Evolutionary conservation across 164 flowering plant species (phyloP).

Genomic region (Aristolochia contorta): DNA sequence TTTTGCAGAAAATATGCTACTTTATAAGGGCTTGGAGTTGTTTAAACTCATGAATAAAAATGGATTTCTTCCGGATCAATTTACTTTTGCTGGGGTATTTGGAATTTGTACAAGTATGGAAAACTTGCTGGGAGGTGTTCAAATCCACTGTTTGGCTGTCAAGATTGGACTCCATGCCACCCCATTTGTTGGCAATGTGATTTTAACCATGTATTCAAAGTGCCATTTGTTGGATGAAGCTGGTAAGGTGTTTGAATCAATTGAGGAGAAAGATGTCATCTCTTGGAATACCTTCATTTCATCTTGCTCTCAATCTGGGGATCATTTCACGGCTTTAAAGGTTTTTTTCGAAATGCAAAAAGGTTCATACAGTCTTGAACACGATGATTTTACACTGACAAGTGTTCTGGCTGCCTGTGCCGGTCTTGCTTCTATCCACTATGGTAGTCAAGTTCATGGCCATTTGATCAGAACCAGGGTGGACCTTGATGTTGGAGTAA

Average conservation of each 20-base stretch:
- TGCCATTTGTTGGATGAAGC: slow-evolving; percentile 34
- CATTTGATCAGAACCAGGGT: slow-evolving; percentile 34
- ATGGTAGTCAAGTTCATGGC: slow-evolving; percentile 55
- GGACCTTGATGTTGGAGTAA: slow-evolving; percentile 39
- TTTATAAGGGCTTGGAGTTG: slow-evolving; percentile 34
- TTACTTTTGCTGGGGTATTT: slow-evolving; percentile 45
- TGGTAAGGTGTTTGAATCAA: slow-evolving; percentile 31
- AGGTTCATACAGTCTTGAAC: slow-evolving; percentile 9
- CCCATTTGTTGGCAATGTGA: slow-evolving; percentile 49
- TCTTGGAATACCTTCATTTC: slow-evolving; percentile 69
- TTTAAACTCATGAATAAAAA: slow-evolving; percentile 29
- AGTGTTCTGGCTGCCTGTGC: slow-evolving; percentile 58
- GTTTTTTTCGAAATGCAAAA: slow-evolving; percentile 35
- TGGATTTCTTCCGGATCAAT: slow-evolving; percentile 46
- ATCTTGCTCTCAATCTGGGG: slow-evolving; percentile 45
- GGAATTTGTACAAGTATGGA: slow-evolving; percentile 23
- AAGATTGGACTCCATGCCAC: slow-evolving; percentile 37
- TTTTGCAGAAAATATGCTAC: slow-evolving; percentile 36
- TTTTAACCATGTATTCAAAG: slow-evolving; percentile 51
- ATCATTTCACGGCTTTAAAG: slow-evolving; percentile 35
- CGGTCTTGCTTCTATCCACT: slow-evolving; percentile 35
- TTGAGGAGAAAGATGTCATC: slow-evolving; percentile 45
- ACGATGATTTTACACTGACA: slow-evolving; percentile 57
- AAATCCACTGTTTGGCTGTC: slow-evolving; percentile 40
- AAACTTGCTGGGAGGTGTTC: slow-evolving; percentile 25